Base-by-base conservation (phyloP, 2,329 filamentous ascomycete species). In the Nothomitra cinnamomea region DNA sequence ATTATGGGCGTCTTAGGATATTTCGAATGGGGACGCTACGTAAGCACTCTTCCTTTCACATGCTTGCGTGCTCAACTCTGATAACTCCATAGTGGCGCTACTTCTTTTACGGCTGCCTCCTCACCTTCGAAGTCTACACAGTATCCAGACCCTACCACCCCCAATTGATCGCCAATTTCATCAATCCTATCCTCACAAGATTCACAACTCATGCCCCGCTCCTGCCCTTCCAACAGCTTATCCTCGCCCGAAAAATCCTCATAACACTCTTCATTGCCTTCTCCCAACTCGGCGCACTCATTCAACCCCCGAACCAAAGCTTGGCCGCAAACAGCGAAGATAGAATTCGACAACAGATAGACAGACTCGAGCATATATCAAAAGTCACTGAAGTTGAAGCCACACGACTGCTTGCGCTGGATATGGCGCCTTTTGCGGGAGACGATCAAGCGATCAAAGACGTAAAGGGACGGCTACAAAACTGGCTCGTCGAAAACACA, bases 401-500 rank as follows among this genome's bases (percentile, higher is more conserved):
- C 0, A 70, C 71, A 5, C 74, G 83, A 53, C 66, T 94, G 56
- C 69, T 95, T 64, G 80, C 83, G 48, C 72, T 94, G 65, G 87
- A 94, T 61, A 76, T 89, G 66, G 80, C 80, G 52, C 90, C 90
- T 0, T 95, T 88, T 66, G 78, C 74, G 51, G 82, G 81, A n/a
- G 83, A 94, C 62, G 69, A 75, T 36, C 75, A 77, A 56, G 73
- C 72, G n/a, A 70, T 83, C 48, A 72, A 72, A 45, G 79, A 79
- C 56, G 68, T 94, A 61, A 77, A 80, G 57, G 75, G 75, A 41
- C 85, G 83, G 61, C 77, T 95, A 68, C 85, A 82, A 67, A 86
- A 92, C 61, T 94, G 87, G 76, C 71, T 96, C 60, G 80, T 95
- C 51, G 81, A 94, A 65, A 94, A 94, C 63, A 89, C 82, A 13